Conservation (phyloP, 139 green algal genomes). For the Desmodesmus armatus region DNA sequence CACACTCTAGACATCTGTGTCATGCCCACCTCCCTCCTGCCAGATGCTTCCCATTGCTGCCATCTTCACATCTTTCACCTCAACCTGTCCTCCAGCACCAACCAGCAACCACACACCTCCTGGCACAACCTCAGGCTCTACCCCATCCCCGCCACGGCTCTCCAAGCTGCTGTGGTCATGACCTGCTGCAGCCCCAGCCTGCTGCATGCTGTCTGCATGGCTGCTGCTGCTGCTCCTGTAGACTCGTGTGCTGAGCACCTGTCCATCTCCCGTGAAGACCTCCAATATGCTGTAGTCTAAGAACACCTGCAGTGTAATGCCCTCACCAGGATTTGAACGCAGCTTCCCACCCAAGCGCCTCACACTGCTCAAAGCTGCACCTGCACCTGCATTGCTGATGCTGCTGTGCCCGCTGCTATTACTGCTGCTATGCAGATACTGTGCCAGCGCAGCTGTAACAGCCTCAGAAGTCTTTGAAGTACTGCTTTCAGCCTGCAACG, state of each 20-base stretch:
- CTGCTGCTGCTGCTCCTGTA: conserved; percentile 54
- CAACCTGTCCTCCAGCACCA: too few species aligned
- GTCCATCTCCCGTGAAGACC: conserved; percentile 46
- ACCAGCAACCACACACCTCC: too few species aligned
- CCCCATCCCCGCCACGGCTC: too few species aligned
- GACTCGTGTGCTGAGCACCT: conserved; percentile 69
- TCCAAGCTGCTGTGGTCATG: too few species aligned
- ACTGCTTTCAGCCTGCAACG: too few species aligned
- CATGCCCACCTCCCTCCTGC: too few species aligned
- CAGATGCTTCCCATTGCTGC: too few species aligned
- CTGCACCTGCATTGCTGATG: background rate
- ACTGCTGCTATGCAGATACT: background rate
- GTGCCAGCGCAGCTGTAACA: background rate
- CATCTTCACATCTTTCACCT: too few species aligned
- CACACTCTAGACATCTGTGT: too few species aligned
- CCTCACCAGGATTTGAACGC: background rate
- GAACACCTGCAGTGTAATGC: conserved; percentile 64
- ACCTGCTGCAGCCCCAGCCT: too few species aligned
- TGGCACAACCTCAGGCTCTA: too few species aligned
- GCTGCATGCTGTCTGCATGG: background rate
- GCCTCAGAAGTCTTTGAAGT: too few species aligned
- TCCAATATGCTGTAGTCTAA: conserved; percentile 75
- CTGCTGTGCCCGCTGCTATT: background rate
- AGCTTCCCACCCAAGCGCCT: conserved; percentile 3
- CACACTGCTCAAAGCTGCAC: background rate